phyloP scores from a whole-genome alignment of 2,329 filamentous ascomycete species.

The Colletotrichum sojae region DNA sequence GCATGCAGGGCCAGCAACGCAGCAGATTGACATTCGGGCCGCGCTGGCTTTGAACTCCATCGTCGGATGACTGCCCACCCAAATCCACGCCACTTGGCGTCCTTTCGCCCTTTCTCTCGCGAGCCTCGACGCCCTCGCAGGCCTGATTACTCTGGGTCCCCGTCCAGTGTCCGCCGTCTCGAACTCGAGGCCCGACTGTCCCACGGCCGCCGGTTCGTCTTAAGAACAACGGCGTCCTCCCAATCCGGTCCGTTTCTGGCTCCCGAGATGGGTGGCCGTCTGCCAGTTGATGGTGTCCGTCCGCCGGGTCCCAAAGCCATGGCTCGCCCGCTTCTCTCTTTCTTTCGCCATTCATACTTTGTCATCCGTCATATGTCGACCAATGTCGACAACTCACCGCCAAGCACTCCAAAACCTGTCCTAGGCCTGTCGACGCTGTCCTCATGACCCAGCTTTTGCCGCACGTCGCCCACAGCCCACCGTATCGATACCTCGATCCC shows the following conservation, averaged over 20 bases:
- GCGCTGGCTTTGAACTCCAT: slow-evolving; percentile 20
- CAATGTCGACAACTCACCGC: not conserved
- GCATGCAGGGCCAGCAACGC: too few relatives aligned
- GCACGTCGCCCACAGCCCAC: slow-evolving; percentile 3
- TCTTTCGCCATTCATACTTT: not conserved
- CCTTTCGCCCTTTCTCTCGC: slow-evolving; percentile 19
- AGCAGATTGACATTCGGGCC: slow-evolving; percentile 31
- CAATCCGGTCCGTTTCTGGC: slow-evolving; percentile 23
- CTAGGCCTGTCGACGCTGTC: slow-evolving; percentile 2
- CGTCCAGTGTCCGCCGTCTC: slow-evolving; percentile 15
- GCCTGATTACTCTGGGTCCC: slow-evolving; percentile 31
- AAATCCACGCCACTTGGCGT: slow-evolving; percentile 16
- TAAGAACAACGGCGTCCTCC: slow-evolving; percentile 32
- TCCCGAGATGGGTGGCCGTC: slow-evolving; percentile 12
- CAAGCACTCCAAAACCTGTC: slow-evolving; percentile 24
- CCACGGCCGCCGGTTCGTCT: slow-evolving; percentile 16
- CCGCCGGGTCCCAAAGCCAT: not conserved
- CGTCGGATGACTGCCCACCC: slow-evolving; percentile 36
- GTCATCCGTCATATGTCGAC: not conserved
- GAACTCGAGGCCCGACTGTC: slow-evolving; percentile 25
- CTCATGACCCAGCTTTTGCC: slow-evolving; percentile 22
- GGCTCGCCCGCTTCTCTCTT: not conserved
- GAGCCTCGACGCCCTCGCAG: slow-evolving; percentile 13
- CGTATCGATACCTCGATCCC: slow-evolving; percentile 11
- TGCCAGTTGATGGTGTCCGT: not conserved